Evolutionary conservation across 2,329 filamentous ascomycete species (phyloP).

Genomic region (Colletotrichum cereale): DNA sequence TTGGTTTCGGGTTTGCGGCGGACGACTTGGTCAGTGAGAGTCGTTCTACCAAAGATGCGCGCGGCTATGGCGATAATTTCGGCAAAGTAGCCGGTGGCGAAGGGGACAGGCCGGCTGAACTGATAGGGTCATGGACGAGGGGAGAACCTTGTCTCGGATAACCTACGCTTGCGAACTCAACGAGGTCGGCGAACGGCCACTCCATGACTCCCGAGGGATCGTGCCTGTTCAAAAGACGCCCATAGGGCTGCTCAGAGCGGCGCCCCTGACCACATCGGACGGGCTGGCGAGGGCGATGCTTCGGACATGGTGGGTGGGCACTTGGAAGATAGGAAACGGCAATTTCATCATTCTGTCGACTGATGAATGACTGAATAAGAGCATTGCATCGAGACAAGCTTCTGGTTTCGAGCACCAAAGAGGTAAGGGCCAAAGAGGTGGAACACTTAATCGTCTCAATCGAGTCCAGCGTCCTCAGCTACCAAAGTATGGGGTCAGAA

Average conservation of each 20-base stretch:
- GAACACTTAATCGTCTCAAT: not conserved
- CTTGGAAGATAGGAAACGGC: no score
- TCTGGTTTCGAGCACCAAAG: not conserved
- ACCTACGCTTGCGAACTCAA: not conserved
- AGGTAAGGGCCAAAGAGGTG: no score
- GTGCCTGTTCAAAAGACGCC: not conserved
- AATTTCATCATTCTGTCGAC: not conserved
- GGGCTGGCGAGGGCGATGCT: not conserved
- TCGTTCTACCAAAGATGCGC: not conserved
- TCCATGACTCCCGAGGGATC: not conserved
- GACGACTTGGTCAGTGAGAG: not conserved
- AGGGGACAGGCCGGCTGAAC: not conserved
- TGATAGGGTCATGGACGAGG: not conserved
- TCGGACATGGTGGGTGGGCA: not conserved
- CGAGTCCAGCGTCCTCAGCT: not conserved
- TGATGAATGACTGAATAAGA: not conserved
- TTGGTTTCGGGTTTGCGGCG: not conserved
- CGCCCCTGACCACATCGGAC: not conserved
- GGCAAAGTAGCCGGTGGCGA: not conserved
- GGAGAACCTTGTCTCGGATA: not conserved
- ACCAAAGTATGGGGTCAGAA: not conserved
- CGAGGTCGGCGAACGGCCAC: not conserved
- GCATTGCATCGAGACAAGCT: not conserved
- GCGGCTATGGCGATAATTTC: slow-evolving; percentile 11
- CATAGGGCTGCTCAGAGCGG: not conserved